phyloP scores from a whole-genome alignment of 1,284 basidiomycete genomes.

The Rhodofomes roseus region DNA sequence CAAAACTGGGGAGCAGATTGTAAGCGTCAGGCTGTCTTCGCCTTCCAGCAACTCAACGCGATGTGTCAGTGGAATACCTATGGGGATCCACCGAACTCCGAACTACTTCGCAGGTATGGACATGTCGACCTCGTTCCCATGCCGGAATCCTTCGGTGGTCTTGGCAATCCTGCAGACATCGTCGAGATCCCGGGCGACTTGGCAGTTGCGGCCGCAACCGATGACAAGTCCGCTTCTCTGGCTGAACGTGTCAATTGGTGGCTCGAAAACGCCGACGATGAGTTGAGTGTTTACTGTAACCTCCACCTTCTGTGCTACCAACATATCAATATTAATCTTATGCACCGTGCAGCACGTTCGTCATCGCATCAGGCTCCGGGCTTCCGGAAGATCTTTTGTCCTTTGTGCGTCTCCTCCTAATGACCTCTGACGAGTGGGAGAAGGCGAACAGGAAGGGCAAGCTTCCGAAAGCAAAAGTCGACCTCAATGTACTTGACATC shows the following conservation, averaged over 20 bases:
- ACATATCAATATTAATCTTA: too few relatives aligned
- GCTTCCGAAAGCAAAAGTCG: slow-evolving; percentile 73
- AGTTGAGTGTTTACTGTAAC: slow-evolving; percentile 70
- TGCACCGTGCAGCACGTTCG: slow-evolving; percentile 63
- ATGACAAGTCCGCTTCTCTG: slow-evolving; percentile 20
- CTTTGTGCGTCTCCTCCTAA: slow-evolving; percentile 67
- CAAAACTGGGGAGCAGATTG: slow-evolving; percentile 83
- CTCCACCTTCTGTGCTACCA: slow-evolving; percentile 5
- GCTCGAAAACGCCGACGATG: slow-evolving; percentile 86
- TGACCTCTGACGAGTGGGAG: slow-evolving; percentile 61
- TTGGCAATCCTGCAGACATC: slow-evolving; percentile 84
- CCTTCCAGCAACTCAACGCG: neutral
- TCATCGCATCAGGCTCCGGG: slow-evolving; percentile 52
- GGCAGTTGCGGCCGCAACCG: slow-evolving; percentile 51
- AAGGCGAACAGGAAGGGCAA: slow-evolving; percentile 66
- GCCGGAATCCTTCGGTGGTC: slow-evolving; percentile 28
- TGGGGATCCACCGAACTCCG: slow-evolving; percentile 92
- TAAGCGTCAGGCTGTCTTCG: slow-evolving; percentile 33
- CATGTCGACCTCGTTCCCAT: slow-evolving; percentile 81
- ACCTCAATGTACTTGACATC: slow-evolving; percentile 43
- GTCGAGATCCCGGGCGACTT: slow-evolving; percentile 83
- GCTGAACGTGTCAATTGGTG: slow-evolving; percentile 83
- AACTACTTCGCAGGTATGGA: slow-evolving; percentile 90
- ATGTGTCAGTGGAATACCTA: slow-evolving; percentile 87
- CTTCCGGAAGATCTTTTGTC: slow-evolving; percentile 67